Conservation (phyloP, 1,284 basidiomycete species). For the Microbotryum silenes-acaulis region DNA sequence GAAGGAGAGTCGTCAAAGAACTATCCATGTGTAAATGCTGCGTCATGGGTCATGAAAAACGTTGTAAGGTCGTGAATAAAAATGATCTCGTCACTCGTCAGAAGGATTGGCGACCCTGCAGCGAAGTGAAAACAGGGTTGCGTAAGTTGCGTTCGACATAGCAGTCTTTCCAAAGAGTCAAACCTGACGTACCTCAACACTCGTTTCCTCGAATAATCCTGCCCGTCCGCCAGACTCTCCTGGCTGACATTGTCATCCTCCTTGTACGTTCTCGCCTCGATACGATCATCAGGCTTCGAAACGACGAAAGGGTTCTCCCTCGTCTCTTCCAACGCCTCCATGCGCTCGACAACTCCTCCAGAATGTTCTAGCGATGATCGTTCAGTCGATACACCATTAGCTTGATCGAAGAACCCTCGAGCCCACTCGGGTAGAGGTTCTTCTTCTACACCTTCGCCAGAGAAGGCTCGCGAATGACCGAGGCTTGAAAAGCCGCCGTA, state of each 20-base stretch:
- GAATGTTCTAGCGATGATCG: background rate
- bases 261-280: slow-evolving; percentile 14
- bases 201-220: slow-evolving; percentile 24
- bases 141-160: no score
- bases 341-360: background rate
- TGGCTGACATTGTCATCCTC: slow-evolving; percentile 6
- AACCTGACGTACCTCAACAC: slow-evolving; percentile 21
- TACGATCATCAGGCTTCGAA: slow-evolving; percentile 11
- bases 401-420: background rate
- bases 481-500: no score
- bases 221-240: slow-evolving; percentile 21
- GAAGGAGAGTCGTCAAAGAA: no score
- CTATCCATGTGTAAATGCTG: no score
- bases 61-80: no score
- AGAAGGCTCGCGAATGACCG: no score
- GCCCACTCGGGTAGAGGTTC: background rate
- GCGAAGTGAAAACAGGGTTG: background rate
- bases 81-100: background rate
- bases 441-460: no score
- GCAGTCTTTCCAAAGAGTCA: no score
- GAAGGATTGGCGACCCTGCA: slow-evolving; percentile 23
- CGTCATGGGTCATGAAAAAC: no score
- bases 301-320: background rate
- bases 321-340: background rate
- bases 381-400: background rate